Base-by-base conservation (phyloP, 129 eudicot genomes). In the Solidago caesia region DNA sequence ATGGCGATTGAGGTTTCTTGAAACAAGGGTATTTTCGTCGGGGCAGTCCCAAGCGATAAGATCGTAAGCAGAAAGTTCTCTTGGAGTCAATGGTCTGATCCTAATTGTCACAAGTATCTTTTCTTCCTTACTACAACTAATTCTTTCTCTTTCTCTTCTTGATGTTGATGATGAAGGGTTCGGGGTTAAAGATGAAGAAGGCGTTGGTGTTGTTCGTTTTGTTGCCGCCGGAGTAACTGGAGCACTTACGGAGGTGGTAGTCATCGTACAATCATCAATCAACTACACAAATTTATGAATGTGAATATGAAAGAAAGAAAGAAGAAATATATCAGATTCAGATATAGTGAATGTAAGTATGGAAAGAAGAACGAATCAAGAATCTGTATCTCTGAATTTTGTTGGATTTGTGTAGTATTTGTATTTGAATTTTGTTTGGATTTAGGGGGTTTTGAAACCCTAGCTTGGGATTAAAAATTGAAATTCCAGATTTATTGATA, bases 31-130 rank as follows among this genome's bases (percentile, higher is more conserved):
- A 26, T 85, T 80, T 2, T 85, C 85, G 73, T 93, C 92, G 7
- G 84, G 63, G 78, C 88, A 81, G 2, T 93, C 97, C 97, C 96
- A 93, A 1, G 98, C 92, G 47, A 90, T 72, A 53, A 93, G 92
- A 76, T 93, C 98, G 77, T 93, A 90, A 48, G 85, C 82, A 4
- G 97, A 85, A 52, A 81, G 74, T 77, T 93, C 98, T 84, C 84
- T 85, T 6, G 91, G 64, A 53, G 85, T 90, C 65, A 93, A 71
- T 1, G 97, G 98, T 88, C 98, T 79, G 46, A 93, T 70, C 21
- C 98, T 84, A 77, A 93, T 96, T 4, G 96, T 93, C 8, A 93
- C 98, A 4, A 88, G 84, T 43, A 93, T 93, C 64, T 90, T 93
- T 78, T 93, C 98, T 79, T 88, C 92, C 0, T 69, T 75, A 44